Conservation (phyloP, 768 basidiomycete species). For the Hypholoma sublateritium region DNA sequence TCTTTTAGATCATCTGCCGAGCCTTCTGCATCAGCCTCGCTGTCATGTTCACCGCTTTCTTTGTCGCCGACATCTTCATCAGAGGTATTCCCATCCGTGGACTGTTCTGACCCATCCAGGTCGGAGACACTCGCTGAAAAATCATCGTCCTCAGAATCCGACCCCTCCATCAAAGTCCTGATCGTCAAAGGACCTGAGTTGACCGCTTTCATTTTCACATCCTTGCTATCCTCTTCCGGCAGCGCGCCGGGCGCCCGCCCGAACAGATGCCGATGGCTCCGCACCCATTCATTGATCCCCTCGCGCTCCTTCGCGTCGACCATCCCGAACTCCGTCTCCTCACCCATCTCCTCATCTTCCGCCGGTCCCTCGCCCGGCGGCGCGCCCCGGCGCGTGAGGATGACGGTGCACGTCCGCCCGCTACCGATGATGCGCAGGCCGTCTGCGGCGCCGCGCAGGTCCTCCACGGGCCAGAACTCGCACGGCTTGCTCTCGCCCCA, state of each 20-base stretch:
- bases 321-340: slow-evolving; percentile 71
- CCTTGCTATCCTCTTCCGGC: slow-evolving; percentile 9
- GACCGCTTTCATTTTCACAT: slow-evolving; percentile 7
- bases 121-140: slow-evolving; percentile 37
- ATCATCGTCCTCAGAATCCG: slow-evolving; percentile 46
- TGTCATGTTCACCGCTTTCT: slow-evolving; percentile 24
- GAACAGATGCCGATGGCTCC: slow-evolving; percentile 54
- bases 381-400: slow-evolving; percentile 41
- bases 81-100: slow-evolving; percentile 24
- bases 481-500: slow-evolving; percentile 79
- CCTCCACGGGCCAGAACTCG: slow-evolving; percentile 69
- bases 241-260: slow-evolving; percentile 34
- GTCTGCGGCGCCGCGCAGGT: slow-evolving; percentile 50
- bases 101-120: slow-evolving; percentile 34
- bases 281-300: slow-evolving; percentile 66
- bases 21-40: slow-evolving; percentile 27
- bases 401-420: slow-evolving; percentile 67
- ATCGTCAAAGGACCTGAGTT: slow-evolving; percentile 7
- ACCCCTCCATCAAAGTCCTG: slow-evolving; percentile 32
- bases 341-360: slow-evolving; percentile 42
- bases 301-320: slow-evolving; percentile 71
- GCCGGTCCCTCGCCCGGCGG: slow-evolving; percentile 25
- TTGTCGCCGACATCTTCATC: slow-evolving; percentile 18
- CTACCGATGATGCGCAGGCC: slow-evolving; percentile 58
- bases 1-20: slow-evolving; percentile 12